Evolutionary conservation across 192 early-diverging fungal species (phyloP).

Genomic region (Coemansia sp.): DNA sequence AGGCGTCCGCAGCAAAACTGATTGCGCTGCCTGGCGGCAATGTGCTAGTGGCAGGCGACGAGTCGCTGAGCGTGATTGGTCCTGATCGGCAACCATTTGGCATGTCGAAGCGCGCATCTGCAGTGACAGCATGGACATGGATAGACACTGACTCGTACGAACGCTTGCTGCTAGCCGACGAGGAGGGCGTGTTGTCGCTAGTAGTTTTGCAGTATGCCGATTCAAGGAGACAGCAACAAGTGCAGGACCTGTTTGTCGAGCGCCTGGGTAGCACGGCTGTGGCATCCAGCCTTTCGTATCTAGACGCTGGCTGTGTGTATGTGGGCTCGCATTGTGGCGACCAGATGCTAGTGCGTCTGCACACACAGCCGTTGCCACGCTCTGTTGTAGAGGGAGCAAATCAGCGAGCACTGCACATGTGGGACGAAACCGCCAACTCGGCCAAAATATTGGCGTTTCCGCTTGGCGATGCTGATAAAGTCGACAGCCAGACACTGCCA

Average conservation of each 20-base stretch:
- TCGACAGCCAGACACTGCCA: background rate
- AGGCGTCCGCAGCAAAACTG: constrained; percentile 15
- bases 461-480: constrained; percentile 1
- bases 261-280: constrained; percentile 54
- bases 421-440: background rate
- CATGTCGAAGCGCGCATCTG: constrained; percentile 20
- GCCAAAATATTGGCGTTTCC: constrained; percentile 9
- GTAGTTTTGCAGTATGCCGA: constrained; percentile 51
- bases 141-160: constrained; percentile 54
- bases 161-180: constrained; percentile 73
- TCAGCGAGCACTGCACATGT: background rate
- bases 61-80: constrained; percentile 25
- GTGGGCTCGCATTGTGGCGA: constrained; percentile 87
- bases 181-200: constrained; percentile 59
- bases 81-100: background rate
- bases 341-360: constrained; percentile 73
- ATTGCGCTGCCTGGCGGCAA: constrained; percentile 27
- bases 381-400: background rate
- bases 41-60: constrained; percentile 32
- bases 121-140: constrained; percentile 58
- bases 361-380: constrained; percentile 40
- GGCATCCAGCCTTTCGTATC: constrained; percentile 65
- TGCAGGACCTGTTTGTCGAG: constrained; percentile 47
- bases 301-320: constrained; percentile 70
- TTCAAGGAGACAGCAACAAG: constrained; percentile 15